Percentiles rank a stretch among this genome's conserved stretches.
Evolutionary conservation across 2,329 filamentous ascomycete species (phyloP).

Genomic region (Corynespora cassiicola): DNA sequence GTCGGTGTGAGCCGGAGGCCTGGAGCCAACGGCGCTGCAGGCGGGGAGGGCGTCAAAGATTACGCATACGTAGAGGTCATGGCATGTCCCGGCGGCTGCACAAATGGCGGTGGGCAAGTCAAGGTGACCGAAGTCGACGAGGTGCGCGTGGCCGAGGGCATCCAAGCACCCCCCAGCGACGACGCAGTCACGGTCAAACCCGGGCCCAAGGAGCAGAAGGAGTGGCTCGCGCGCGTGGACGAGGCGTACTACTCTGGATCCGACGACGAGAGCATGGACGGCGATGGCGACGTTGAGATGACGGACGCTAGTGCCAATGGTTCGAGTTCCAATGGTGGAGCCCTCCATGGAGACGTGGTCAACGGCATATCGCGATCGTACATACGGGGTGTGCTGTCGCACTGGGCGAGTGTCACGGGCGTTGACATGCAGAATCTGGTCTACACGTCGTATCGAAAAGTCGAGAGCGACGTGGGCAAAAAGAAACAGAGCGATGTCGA

Average conservation of each 20-base stretch:
- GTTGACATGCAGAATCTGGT: slow-evolving; percentile 75
- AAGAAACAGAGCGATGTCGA: slow-evolving; percentile 72
- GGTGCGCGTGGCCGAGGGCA: slow-evolving; percentile 40
- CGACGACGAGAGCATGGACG: slow-evolving; percentile 41
- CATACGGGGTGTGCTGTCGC: slow-evolving; percentile 71
- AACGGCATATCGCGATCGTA: slow-evolving; percentile 71
- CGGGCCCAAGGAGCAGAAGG: slow-evolving; percentile 81
- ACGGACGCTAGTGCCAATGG: slow-evolving; percentile 16
- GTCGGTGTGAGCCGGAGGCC: slow-evolving; percentile 65
- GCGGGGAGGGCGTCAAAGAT: slow-evolving; percentile 68
- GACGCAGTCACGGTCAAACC: slow-evolving; percentile 57
- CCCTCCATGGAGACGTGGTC: slow-evolving; percentile 47
- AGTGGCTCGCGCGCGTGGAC: slow-evolving; percentile 58
- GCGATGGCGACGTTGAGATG: slow-evolving; percentile 40
- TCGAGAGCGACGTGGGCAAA: slow-evolving; percentile 90
- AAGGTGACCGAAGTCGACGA: slow-evolving; percentile 79
- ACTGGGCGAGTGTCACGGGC: slow-evolving; percentile 78
- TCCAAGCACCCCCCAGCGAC: slow-evolving; percentile 36
- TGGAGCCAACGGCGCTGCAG: slow-evolving; percentile 68
- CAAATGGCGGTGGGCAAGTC: slow-evolving; percentile 95
- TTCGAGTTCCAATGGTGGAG: slow-evolving; percentile 4
- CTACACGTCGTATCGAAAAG: slow-evolving; percentile 88
- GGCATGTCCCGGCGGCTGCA: slow-evolving; percentile 98
- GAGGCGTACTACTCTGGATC: slow-evolving; percentile 88
- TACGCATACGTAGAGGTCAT: slow-evolving; percentile 98